These are phyloP conservation scores for Blastobotrys arbuscula DNA, from an alignment of 1,139 yeast species.

Conservation along the genomic window DNA sequence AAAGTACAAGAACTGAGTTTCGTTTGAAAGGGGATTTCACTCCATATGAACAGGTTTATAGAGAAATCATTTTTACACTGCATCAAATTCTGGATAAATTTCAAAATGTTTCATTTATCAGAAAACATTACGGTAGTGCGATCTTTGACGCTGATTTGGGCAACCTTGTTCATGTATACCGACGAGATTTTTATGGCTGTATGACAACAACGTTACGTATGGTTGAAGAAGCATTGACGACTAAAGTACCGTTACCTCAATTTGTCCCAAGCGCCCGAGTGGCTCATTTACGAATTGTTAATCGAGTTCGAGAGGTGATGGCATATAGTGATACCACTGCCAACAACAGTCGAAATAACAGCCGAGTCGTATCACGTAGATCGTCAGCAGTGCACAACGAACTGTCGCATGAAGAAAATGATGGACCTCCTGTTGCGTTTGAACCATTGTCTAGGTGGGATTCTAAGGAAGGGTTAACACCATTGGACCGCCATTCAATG, in stretches of 20 bases:
- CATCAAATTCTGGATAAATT: slow-evolving; percentile 45
- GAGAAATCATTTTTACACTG: slow-evolving; percentile 42
- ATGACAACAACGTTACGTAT: slow-evolving; percentile 37
- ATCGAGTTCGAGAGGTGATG: slow-evolving; percentile 38
- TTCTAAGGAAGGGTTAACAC: too few relatives aligned
- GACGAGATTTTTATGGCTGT: slow-evolving; percentile 43
- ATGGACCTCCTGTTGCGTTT: not conserved
- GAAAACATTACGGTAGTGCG: slow-evolving; percentile 43
- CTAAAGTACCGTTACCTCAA: slow-evolving; percentile 45
- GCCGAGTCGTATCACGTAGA: slow-evolving; percentile 12
- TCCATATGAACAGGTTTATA: slow-evolving; percentile 38
- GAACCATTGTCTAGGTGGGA: not conserved
- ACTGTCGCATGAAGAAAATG: not conserved
- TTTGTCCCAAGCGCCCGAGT: slow-evolving; percentile 45
- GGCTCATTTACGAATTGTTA: slow-evolving; percentile 43
- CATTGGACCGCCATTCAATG: slow-evolving; percentile 14
- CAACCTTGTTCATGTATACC: slow-evolving; percentile 38
- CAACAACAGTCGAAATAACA: not conserved
- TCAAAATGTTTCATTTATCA: slow-evolving; percentile 41
- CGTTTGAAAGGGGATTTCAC: slow-evolving; percentile 43
- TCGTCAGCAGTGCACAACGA: not conserved
- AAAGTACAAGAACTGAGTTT: slow-evolving; percentile 42
- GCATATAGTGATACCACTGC: slow-evolving; percentile 14
- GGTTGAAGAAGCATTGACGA: slow-evolving; percentile 40
- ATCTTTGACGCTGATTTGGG: slow-evolving; percentile 40